Base-by-base conservation (phyloP, 208 protist genomes). In the Phytomonas francai region DNA sequence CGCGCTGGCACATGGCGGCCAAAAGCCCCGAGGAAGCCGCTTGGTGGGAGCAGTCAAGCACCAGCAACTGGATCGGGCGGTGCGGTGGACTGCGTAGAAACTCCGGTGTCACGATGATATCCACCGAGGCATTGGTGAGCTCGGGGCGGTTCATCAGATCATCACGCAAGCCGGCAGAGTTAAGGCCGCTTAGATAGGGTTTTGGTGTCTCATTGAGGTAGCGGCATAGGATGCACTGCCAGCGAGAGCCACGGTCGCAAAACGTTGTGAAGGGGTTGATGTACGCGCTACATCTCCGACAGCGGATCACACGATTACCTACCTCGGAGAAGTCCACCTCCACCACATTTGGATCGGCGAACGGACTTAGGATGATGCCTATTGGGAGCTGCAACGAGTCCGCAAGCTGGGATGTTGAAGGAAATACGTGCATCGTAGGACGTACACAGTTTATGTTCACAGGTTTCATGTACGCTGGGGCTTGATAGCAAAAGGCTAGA, bases 241-340 rank as follows among this genome's bases (percentile, higher is more conserved):
- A 99, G 57, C 87, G 77, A 5, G 81, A 71, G 29, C 97, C 97
- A 54, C 74, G 72, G 68, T 99, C 94, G 36, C 89, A 79, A 67
- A 97, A 99, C 3, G 72, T 82, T 30, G 97, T 97, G 81, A 98
- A 99, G 57, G 98, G 97, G 80, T 99, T 99, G 63, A 99, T 98
- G 81, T 99, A 99, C 33, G 92, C 86, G 57, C 83, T 83, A 77
- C 98, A 99, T 62, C 74, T 76, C 30, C 79, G 71, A 79, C 91
- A 96, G 14, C 91, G 85, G 16, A 96, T 77, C 71, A 96, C 88
- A 33, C 76, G 69, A 65, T 87, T 85, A 39, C 82, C 87, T 39
- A 85, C 57, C 58, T 74, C 66, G 31, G 81, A 71, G 61, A 91
- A 80, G 80, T 92, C 81, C 66, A 91, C 89, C 73, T 88, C 77